These are phyloP conservation scores for Kodamaea anthophila DNA, from an alignment of 1,139 yeast genomes.

Conservation along the genomic window DNA sequence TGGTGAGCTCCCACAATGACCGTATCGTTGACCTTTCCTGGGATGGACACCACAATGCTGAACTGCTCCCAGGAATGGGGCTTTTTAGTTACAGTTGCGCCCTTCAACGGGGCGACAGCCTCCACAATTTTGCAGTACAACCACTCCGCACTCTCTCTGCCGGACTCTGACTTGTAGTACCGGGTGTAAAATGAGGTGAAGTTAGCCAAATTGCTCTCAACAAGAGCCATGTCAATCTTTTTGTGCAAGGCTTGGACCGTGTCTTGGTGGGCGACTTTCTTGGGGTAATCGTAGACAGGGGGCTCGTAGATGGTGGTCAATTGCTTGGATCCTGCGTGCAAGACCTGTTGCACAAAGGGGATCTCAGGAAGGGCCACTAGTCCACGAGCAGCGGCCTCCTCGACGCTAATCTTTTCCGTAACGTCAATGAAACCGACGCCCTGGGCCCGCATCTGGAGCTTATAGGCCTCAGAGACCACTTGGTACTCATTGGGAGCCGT, in stretches of 20 bases:
- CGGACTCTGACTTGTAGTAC: slow-evolving; percentile 68
- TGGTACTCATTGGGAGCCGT: slow-evolving; percentile 33
- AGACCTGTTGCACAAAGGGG: slow-evolving; percentile 10
- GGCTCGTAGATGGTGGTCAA: slow-evolving; percentile 20
- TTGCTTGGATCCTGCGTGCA: slow-evolving; percentile 28
- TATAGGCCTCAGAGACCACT: slow-evolving; percentile 50
- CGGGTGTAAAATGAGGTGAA: slow-evolving; percentile 75
- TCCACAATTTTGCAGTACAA: slow-evolving; percentile 45
- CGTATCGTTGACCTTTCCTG: slow-evolving; percentile 29
- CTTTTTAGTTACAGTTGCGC: slow-evolving; percentile 23
- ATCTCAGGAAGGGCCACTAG: slow-evolving; percentile 14
- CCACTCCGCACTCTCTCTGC: slow-evolving; percentile 72
- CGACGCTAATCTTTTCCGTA: slow-evolving; percentile 41
- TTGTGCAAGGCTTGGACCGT: slow-evolving; percentile 37
- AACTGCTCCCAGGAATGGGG: slow-evolving; percentile 41
- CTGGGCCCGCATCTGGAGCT: slow-evolving; percentile 45
- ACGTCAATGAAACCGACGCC: slow-evolving; percentile 66
- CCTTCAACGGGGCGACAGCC: slow-evolving; percentile 35
- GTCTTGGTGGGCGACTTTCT: slow-evolving; percentile 27
- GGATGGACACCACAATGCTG: slow-evolving; percentile 37
- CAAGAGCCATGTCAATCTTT: slow-evolving; percentile 37
- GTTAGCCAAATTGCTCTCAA: slow-evolving; percentile 50
- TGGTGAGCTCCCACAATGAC: slow-evolving; percentile 87
- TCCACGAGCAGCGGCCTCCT: slow-evolving; percentile 28
- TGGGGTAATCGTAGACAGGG: slow-evolving; percentile 54